phyloP scores from a whole-genome alignment of 106 monocot genomes.

The Narthecium ossifragum region DNA sequence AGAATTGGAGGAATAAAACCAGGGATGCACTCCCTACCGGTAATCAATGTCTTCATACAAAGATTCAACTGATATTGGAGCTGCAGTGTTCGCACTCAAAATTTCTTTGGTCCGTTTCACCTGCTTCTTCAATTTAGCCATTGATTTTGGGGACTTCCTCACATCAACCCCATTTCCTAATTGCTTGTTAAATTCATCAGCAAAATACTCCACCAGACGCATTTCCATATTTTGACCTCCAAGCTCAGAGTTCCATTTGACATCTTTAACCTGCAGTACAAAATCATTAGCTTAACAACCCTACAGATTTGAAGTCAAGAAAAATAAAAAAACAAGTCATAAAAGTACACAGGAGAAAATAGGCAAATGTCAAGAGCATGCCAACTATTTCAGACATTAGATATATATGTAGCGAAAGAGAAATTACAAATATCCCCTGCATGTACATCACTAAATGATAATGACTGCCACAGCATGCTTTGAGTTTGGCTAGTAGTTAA shows the following conservation, averaged over 20 bases:
- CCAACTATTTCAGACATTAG: too few relatives aligned
- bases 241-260: slow-evolving; percentile 83
- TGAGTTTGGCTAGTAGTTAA: too few relatives aligned
- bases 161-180: slow-evolving; percentile 79
- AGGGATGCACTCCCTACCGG: slow-evolving; percentile 51
- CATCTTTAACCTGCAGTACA: slow-evolving; percentile 94
- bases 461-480: too few relatives aligned
- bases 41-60: slow-evolving; percentile 89
- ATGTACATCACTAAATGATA: too few relatives aligned
- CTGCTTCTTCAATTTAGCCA: slow-evolving; percentile 99
- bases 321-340: too few relatives aligned
- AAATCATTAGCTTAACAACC: slow-evolving; percentile 1
- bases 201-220: slow-evolving; percentile 81
- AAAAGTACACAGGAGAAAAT: too few relatives aligned
- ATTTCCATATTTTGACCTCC: slow-evolving; percentile 92
- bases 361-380: too few relatives aligned
- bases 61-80: slow-evolving; percentile 96
- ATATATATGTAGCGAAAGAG: too few relatives aligned
- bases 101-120: slow-evolving; percentile 98
- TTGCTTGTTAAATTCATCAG: slow-evolving; percentile 91
- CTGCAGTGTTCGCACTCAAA: slow-evolving; percentile 89
- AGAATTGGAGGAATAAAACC: too few relatives aligned
- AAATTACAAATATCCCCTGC: too few relatives aligned
- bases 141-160: slow-evolving; percentile 83
- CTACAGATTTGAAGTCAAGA: not conserved